phyloP scores from a whole-genome alignment of 73 alveolate genomes.

The Paramecium caudatum region DNA sequence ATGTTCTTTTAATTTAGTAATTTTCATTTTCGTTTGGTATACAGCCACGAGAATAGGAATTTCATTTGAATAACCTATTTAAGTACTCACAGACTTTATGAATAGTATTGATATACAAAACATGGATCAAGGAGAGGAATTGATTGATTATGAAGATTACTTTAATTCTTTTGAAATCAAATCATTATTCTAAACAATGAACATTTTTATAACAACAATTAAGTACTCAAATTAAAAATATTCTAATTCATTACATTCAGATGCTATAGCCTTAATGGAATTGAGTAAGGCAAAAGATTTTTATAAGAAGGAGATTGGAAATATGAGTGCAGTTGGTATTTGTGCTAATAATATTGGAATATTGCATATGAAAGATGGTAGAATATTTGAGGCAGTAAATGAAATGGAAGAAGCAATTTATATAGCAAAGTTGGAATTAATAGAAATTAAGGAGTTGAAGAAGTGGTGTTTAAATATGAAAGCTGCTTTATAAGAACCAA shows the following conservation, averaged over 20 bases:
- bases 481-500: conserved; percentile 59
- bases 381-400: conserved; percentile 67
- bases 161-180: conserved; percentile 55
- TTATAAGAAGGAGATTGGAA: conserved; percentile 59
- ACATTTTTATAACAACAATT: conserved; percentile 48
- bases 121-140: conserved; percentile 55
- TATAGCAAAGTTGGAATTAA: conserved; percentile 57
- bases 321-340: conserved; percentile 69
- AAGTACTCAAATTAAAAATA: conserved; percentile 57
- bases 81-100: conserved; percentile 60
- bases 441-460: conserved; percentile 55
- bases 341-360: conserved; percentile 68
- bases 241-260: conserved; percentile 60
- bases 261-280: conserved; percentile 67
- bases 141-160: conserved; percentile 54
- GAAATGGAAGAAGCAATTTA: conserved; percentile 69
- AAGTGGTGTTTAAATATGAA: conserved; percentile 58
- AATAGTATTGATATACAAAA: conserved; percentile 42
- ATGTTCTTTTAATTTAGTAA: neutral
- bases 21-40: conserved; percentile 60
- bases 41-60: conserved; percentile 54
- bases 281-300: conserved; percentile 58
- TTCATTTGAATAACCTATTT: conserved; percentile 57
- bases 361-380: conserved; percentile 60
- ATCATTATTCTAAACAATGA: conserved; percentile 57